These are phyloP conservation scores for Yarrowia galli DNA, from an alignment of 1,139 yeast genomes.

Conservation along the genomic window DNA sequence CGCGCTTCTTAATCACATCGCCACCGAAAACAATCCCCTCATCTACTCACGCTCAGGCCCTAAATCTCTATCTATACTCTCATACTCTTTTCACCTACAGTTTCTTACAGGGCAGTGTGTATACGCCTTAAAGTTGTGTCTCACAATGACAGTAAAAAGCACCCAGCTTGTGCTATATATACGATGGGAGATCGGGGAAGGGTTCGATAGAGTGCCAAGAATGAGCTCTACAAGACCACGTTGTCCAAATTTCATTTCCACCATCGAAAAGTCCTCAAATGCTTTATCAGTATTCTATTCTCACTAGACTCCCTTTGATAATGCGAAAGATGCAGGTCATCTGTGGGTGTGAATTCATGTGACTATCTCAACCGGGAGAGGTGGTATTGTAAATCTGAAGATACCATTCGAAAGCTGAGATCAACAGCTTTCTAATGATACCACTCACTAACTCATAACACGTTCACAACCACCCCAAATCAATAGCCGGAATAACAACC, in stretches of 20 bases:
- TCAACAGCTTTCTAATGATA: background rate
- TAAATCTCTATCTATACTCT: background rate
- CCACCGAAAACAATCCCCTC: background rate
- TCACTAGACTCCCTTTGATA: background rate
- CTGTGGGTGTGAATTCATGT: background rate
- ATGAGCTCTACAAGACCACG: background rate
- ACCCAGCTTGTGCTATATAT: background rate
- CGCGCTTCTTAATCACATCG: no score
- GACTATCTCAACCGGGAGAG: background rate
- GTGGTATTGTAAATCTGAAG: background rate
- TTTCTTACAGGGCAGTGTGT: background rate
- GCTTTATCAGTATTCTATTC: background rate
- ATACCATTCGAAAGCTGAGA: background rate
- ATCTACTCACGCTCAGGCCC: background rate
- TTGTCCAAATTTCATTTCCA: background rate
- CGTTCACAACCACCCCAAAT: background rate
- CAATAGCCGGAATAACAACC: background rate
- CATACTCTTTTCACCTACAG: background rate
- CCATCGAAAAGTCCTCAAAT: background rate
- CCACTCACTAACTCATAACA: background rate
- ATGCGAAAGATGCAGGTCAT: constrained; percentile 29
- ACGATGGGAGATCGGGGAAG: background rate
- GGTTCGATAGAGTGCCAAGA: background rate
- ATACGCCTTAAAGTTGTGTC: constrained; percentile 7
- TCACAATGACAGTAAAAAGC: background rate